phyloP scores from a whole-genome alignment of 768 basidiomycete genomes.

The Leccinum aurantiacum region DNA sequence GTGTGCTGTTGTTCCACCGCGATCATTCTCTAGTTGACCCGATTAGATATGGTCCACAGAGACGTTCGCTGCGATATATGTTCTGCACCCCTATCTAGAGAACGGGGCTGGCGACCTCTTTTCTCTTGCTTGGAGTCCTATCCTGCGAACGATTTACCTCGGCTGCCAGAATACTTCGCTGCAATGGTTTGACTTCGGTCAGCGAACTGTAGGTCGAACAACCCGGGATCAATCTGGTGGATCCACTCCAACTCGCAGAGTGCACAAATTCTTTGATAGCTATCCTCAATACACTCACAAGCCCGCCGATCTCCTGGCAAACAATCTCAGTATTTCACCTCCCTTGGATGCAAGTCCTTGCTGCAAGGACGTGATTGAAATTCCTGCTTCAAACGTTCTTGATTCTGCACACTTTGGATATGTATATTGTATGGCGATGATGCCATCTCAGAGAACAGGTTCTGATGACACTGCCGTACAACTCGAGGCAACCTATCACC shows the following conservation, averaged over 20 bases:
- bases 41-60: conserved; percentile 79
- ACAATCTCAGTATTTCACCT: conserved; percentile 44
- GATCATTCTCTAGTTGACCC: conserved; percentile 7
- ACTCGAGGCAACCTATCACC: conserved; percentile 38
- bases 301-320: conserved; percentile 67
- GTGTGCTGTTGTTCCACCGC: conserved; percentile 20
- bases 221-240: conserved; percentile 27
- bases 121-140: conserved; percentile 75
- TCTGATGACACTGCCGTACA: conserved; percentile 29
- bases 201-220: neutral
- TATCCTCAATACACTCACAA: conserved; percentile 72
- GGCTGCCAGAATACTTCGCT: conserved; percentile 94
- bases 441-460: conserved; percentile 41
- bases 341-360: conserved; percentile 32
- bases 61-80: conserved; percentile 62
- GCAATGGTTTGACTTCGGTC: conserved; percentile 76
- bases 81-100: conserved; percentile 77
- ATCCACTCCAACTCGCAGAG: conserved; percentile 46
- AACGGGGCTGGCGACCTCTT: conserved; percentile 85
- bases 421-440: conserved; percentile 75
- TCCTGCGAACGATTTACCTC: conserved; percentile 70
- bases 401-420: conserved; percentile 95
- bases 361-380: conserved; percentile 39
- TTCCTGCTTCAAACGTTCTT: conserved; percentile 70
- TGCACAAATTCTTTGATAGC: conserved; percentile 91